These are phyloP conservation scores for Mortierella polycephala DNA, from an alignment of 371 early-diverging fungal species.

Conservation along the genomic window DNA sequence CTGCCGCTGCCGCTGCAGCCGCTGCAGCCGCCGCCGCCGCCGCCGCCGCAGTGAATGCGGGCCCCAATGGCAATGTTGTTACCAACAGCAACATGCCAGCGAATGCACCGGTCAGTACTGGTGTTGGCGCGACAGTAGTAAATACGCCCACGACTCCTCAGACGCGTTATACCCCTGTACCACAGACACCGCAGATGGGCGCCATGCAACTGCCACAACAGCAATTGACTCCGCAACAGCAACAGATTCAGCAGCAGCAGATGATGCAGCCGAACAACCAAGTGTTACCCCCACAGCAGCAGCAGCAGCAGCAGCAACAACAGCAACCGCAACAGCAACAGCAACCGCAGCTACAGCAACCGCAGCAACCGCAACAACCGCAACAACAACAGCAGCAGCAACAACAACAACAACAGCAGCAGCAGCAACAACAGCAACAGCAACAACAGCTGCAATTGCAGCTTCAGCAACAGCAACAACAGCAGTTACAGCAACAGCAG, in stretches of 20 bases:
- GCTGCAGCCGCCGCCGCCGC: conserved; percentile 39
- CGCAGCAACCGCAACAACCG: conserved; percentile 16
- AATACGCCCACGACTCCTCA: conserved; percentile 33
- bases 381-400: conserved; percentile 38
- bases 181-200: conserved; percentile 55
- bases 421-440: conserved; percentile 2
- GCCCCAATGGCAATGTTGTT: conserved; percentile 1
- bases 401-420: conserved; percentile 10
- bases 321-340: conserved; percentile 52
- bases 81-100: not conserved
- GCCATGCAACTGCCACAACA: conserved; percentile 56
- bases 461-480: conserved; percentile 19
- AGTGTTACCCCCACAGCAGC: conserved; percentile 32
- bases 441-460: conserved; percentile 9
- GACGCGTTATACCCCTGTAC: conserved; percentile 53
- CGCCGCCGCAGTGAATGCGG: conserved; percentile 21
- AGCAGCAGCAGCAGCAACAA: conserved; percentile 36
- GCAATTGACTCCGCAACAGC: conserved; percentile 13
- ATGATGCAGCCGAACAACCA: conserved; percentile 4
- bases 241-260: conserved; percentile 23
- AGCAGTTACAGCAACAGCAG: conserved; percentile 35
- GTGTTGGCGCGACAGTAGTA: conserved; percentile 3
- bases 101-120: not conserved
- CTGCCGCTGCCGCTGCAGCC: conserved; percentile 54
- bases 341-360: conserved; percentile 42